Evolutionary conservation across 2,329 filamentous ascomycete species (phyloP).

Genomic region (Graphilbum fragrans): DNA sequence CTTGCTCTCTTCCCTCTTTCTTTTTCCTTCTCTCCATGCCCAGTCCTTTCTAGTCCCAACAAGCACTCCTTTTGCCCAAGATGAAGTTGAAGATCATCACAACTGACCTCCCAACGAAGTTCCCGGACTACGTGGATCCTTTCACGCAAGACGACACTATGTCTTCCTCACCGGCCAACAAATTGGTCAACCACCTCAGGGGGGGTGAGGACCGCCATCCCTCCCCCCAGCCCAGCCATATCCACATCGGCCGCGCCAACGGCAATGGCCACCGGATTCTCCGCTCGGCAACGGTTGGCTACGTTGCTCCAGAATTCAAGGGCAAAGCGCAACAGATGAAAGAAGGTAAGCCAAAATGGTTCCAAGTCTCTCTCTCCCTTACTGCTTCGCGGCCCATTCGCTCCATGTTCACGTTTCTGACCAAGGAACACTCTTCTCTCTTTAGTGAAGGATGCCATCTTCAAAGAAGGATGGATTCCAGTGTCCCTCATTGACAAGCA

Average conservation of each 20-base stretch:
- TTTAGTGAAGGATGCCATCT: conserved; percentile 70
- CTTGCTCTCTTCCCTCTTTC: neutral
- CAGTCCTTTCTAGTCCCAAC: neutral
- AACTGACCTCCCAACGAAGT: conserved; percentile 19
- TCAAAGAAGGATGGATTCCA: conserved; percentile 76
- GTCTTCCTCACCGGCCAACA: conserved; percentile 13
- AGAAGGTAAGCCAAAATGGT: conserved; percentile 38
- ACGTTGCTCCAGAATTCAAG: conserved; percentile 87
- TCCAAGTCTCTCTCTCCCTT: too few species aligned
- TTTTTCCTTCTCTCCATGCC: neutral
- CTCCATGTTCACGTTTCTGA: neutral
- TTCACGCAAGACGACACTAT: conserved; percentile 18
- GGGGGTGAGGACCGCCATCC: conserved; percentile 48
- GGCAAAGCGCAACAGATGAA: conserved; percentile 89
- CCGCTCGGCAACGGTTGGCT: conserved; percentile 83
- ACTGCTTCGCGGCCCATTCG: neutral
- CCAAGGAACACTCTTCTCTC: neutral
- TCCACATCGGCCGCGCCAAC: conserved; percentile 54
- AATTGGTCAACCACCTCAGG: conserved; percentile 16
- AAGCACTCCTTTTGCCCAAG: conserved; percentile 8
- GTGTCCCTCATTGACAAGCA: conserved; percentile 71
- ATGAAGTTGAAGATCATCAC: conserved; percentile 18
- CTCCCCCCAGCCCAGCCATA: conserved; percentile 79
- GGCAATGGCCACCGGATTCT: conserved; percentile 60
- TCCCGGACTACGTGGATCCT: conserved; percentile 21